Evolutionary conservation across 805 yeast genomes (phyloP), one percentile per base, ranked within the genome.

Genomic region (Ogataea sp.): DNA sequence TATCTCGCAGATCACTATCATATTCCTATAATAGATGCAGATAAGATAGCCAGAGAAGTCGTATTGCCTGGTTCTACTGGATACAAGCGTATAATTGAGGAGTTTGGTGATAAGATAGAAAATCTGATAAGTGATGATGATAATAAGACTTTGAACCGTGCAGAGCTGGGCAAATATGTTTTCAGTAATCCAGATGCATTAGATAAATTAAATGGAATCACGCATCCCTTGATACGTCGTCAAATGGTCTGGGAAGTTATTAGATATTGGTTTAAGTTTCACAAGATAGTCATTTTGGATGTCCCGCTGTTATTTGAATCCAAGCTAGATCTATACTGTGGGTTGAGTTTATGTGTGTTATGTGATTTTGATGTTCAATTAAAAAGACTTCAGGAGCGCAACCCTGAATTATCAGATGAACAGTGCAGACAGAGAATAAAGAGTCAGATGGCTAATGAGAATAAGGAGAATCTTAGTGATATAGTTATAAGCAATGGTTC

Each of bases 251-350:
- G 70, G 59, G 74, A 73, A 48, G 62, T 86, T 1, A 28, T 81
- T 2, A 42, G 47, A 38, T 73, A 75, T 15, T 93, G 88, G 70
- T 24, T 86, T 13, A 45, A 56, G 9, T 76, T 86, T 13, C 54
- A 75, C 33, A 57, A 67, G 13, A 49, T 87, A 53, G 88, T 87
- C 3, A 62, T 93, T 0, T 59, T 93, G 36, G 99, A 93, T 53
- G 90, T 94, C 2, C 99, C 99, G 1, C 64, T 93, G 29, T 63
- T 93, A 16, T 93, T 85, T 58, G 98, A 93, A 57, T 71, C 87
- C 27, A 75, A 78, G 2, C 65, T 90, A 48, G 78, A 86, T 52
- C 50, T 55, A 34, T 61, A 81, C 20, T 90, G 97, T 55, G 95
- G 93, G 0, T 55, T 65, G 9, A 73, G 80, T 0, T 57, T 90